A percentile compares a stretch with the other conserved stretches of the same genome.
phyloP scores from a whole-genome alignment of 2,329 filamentous ascomycete species.

The Didymella segeticola region DNA sequence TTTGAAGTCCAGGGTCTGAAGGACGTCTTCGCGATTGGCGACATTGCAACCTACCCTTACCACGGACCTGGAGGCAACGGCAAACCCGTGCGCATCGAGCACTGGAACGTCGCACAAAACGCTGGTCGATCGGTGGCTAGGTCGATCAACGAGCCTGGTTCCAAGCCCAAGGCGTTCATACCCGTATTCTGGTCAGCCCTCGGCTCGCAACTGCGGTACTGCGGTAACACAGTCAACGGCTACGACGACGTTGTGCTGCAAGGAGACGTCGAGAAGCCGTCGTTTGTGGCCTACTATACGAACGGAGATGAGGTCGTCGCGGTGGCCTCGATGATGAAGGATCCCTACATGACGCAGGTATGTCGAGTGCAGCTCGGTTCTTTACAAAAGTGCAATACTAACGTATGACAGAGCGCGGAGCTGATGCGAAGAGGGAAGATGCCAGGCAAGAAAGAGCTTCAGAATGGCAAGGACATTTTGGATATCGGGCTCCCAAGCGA shows the following conservation, averaged over 20 bases:
- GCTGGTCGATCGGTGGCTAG: slow-evolving; percentile 79
- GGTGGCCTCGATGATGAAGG: slow-evolving; percentile 87
- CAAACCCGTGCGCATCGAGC: slow-evolving; percentile 81
- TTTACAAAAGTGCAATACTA: not conserved
- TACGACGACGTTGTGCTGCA: slow-evolving; percentile 86
- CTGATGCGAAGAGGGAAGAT: slow-evolving; percentile 84
- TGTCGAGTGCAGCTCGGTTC: not conserved
- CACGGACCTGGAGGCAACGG: slow-evolving; percentile 84
- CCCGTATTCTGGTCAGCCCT: slow-evolving; percentile 97
- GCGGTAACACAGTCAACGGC: slow-evolving; percentile 81
- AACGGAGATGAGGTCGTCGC: slow-evolving; percentile 87
- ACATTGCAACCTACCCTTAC: slow-evolving; percentile 96
- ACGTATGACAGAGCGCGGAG: slow-evolving; percentile 71
- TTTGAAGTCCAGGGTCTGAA: slow-evolving; percentile 78
- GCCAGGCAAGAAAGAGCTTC: slow-evolving; percentile 79
- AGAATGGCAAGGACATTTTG: slow-evolving; percentile 63
- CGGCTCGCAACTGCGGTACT: slow-evolving; percentile 88
- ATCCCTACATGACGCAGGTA: slow-evolving; percentile 74
- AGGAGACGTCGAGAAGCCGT: slow-evolving; percentile 72
- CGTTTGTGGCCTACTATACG: slow-evolving; percentile 89
- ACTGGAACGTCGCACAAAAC: slow-evolving; percentile 99
- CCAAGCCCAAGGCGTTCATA: slow-evolving; percentile 75
- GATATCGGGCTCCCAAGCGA: slow-evolving; percentile 54
- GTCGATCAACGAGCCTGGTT: slow-evolving; percentile 72
- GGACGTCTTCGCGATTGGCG: slow-evolving; percentile 90